Percentiles rank a stretch among this genome's conserved stretches.
Conservation (phyloP, 75 land plant species). For the Picea sitchensis region DNA sequence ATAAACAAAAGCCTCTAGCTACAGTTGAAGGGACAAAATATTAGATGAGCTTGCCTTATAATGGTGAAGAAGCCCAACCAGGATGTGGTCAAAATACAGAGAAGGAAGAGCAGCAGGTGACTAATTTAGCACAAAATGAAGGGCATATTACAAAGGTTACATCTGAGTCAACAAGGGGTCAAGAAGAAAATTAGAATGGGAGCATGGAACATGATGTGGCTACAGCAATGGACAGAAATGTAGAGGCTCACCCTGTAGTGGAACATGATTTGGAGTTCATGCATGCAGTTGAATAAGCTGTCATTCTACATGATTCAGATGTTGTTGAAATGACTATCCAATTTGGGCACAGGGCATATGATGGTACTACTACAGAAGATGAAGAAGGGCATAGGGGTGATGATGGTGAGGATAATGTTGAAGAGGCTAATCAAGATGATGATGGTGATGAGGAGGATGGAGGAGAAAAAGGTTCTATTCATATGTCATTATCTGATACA, state of each 20-base stretch:
- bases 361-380: slow-evolving; percentile 19
- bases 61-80: background rate
- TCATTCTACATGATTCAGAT: slow-evolving; percentile 23
- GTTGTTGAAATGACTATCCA: slow-evolving; percentile 24
- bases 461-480: slow-evolving; percentile 43
- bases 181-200: background rate
- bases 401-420: slow-evolving; percentile 21
- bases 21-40: background rate
- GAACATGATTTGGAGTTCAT: background rate
- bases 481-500: slow-evolving; percentile 41
- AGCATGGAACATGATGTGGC: background rate
- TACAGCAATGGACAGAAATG: background rate
- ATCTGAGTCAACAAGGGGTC: background rate
- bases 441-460: slow-evolving; percentile 79
- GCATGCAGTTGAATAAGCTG: background rate
- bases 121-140: background rate
- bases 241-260: background rate
- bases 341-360: slow-evolving; percentile 28
- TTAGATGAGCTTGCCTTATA: background rate
- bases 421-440: slow-evolving; percentile 36
- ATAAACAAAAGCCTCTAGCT: background rate
- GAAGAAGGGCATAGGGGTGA: slow-evolving; percentile 25
- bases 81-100: background rate
- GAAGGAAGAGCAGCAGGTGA: background rate
- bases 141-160: background rate